Evolutionary conservation across 345 rosid species (phyloP).

Genomic region (Hypericum perforatum): DNA sequence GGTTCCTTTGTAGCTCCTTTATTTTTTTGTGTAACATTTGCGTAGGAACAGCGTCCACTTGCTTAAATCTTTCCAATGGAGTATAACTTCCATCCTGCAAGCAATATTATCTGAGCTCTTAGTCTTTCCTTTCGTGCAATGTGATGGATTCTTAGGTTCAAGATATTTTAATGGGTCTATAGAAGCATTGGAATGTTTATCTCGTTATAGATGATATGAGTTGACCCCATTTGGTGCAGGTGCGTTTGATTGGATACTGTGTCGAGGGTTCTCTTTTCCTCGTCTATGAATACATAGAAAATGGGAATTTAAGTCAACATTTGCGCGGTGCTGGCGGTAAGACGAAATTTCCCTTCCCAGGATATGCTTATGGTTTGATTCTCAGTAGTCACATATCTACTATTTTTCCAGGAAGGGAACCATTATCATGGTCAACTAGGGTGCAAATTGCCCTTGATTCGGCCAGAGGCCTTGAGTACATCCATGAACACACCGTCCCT

Average conservation of each 20-base stretch:
- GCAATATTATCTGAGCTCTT: too few relatives aligned
- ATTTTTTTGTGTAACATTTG: too few relatives aligned
- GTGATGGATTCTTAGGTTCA: too few relatives aligned
- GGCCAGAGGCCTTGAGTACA: conserved; percentile 96
- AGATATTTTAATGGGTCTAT: too few relatives aligned
- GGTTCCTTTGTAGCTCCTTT: too few relatives aligned
- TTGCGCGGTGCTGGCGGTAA: conserved; percentile 73
- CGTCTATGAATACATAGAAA: conserved; percentile 80
- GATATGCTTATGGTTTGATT: conserved; percentile 7
- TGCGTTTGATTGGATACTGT: conserved; percentile 87
- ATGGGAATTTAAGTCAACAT: conserved; percentile 89
- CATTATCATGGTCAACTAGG: conserved; percentile 71
- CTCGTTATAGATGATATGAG: conserved; percentile 1
- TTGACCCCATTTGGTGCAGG: conserved; percentile 29
- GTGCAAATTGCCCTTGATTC: conserved; percentile 98
- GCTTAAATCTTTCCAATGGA: too few relatives aligned
- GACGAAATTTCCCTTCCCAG: background rate
- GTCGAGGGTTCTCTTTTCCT: conserved; percentile 87
- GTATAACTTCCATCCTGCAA: too few relatives aligned
- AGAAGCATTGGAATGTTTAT: too few relatives aligned
- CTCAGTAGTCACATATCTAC: conserved; percentile 8
- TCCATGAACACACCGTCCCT: conserved; percentile 97
- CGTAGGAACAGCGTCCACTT: too few relatives aligned
- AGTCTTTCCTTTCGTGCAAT: too few relatives aligned
- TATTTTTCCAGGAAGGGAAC: conserved; percentile 50